Evolutionary conservation across 306 rosid species (phyloP).

Genomic region (Ormosia emarginata): DNA sequence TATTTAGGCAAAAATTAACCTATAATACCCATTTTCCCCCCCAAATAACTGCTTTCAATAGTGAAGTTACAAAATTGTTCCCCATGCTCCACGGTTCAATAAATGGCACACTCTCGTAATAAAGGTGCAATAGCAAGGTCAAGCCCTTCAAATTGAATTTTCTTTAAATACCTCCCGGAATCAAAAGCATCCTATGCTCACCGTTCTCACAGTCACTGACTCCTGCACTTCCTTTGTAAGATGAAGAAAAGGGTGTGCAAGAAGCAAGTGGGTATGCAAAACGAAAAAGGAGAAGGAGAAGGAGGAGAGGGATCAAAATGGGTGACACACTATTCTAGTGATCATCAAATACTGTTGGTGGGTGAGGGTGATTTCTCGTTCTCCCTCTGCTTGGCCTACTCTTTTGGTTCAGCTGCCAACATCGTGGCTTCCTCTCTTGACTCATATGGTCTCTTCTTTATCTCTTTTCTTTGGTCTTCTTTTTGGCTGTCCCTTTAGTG

Average conservation of each 20-base stretch:
- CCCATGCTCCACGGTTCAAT: too few relatives aligned
- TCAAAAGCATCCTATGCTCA: too few relatives aligned
- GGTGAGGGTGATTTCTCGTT: conserved; percentile 73
- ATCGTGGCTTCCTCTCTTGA: conserved; percentile 48
- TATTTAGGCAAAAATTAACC: too few relatives aligned
- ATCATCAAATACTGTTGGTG: conserved; percentile 50
- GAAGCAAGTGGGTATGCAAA: background rate
- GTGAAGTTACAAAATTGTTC: too few relatives aligned
- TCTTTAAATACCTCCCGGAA: too few relatives aligned
- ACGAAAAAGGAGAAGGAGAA: background rate
- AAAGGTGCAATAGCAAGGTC: too few relatives aligned
- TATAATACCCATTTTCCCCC: too few relatives aligned
- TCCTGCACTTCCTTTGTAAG: too few relatives aligned
- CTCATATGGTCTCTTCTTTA: conserved; percentile 21
- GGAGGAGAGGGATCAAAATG: conserved; percentile 22
- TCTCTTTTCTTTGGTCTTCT: background rate
- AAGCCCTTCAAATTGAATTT: too few relatives aligned
- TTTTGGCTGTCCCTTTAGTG: background rate
- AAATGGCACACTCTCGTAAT: too few relatives aligned
- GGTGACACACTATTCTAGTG: conserved; percentile 35
- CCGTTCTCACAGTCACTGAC: too few relatives aligned
- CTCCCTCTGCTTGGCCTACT: conserved; percentile 34
- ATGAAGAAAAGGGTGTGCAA: background rate
- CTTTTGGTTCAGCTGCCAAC: conserved; percentile 46
- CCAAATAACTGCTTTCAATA: too few relatives aligned